Percentiles rank a stretch among this genome's conserved stretches.
These are phyloP conservation scores for Sporothrix curviconia DNA, from an alignment of 2,329 filamentous ascomycete species.

Conservation along the genomic window DNA sequence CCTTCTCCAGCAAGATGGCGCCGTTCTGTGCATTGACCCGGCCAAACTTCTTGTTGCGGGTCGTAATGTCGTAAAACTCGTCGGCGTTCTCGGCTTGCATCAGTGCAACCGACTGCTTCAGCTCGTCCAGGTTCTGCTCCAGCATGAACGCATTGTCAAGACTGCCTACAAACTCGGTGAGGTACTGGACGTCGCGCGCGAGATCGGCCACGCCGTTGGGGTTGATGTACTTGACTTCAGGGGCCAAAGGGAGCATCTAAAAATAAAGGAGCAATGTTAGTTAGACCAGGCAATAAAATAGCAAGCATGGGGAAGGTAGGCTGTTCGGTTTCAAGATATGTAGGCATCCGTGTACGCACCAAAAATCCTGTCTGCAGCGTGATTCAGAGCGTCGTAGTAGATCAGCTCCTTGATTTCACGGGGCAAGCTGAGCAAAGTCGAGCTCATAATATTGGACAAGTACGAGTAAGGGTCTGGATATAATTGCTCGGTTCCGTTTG, in stretches of 20 bases:
- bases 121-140: constrained; percentile 80
- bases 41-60: constrained; percentile 86
- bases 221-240: constrained; percentile 78
- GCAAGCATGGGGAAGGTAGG: too few species aligned
- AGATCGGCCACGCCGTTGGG: constrained; percentile 76
- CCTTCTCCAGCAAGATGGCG: constrained; percentile 83
- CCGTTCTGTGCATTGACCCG: constrained; percentile 89
- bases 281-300: too few species aligned
- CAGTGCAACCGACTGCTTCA: constrained; percentile 85
- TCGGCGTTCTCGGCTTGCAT: constrained; percentile 88
- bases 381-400: constrained; percentile 91
- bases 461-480: constrained; percentile 92
- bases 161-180: constrained; percentile 78
- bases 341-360: too few species aligned
- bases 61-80: constrained; percentile 90
- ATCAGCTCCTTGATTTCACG: constrained; percentile 95
- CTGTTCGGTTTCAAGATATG: too few species aligned
- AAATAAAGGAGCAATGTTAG: too few species aligned
- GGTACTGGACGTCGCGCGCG: constrained; percentile 73
- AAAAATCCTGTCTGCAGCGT: constrained; percentile 83
- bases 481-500: constrained; percentile 78
- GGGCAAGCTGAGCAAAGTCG: constrained; percentile 85
- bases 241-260: constrained; percentile 68
- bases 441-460: constrained; percentile 92
- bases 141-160: constrained; percentile 82